phyloP scores from a whole-genome alignment of 441 rosid species.

The Euphorbia schlechtendalii region DNA sequence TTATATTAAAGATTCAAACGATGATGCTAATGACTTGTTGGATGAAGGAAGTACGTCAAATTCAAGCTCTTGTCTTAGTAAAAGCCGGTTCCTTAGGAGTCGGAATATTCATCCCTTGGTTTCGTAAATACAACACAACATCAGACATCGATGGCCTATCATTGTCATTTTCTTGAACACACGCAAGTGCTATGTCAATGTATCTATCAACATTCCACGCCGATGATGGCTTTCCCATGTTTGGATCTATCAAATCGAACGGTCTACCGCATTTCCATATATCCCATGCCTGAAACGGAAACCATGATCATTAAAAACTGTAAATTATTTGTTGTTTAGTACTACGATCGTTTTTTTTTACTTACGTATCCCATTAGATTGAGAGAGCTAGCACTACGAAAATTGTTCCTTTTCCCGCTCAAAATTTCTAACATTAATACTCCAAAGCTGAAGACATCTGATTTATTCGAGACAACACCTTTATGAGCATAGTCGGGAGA shows the following conservation, averaged over 20 bases:
- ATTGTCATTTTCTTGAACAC: not conserved
- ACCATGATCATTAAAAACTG: no score
- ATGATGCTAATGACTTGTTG: no score
- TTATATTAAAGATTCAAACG: no score
- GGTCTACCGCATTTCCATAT: constrained; percentile 5
- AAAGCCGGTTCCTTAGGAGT: not conserved
- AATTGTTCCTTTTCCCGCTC: constrained; percentile 4
- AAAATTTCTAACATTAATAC: constrained; percentile 1
- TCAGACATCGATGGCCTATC: constrained; percentile 1
- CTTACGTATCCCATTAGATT: constrained; percentile 5
- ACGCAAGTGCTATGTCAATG: not conserved
- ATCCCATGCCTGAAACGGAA: constrained; percentile 4
- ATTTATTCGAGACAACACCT: constrained; percentile 3
- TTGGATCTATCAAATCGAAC: constrained; percentile 6
- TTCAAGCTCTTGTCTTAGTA: not conserved
- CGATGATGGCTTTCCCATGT: not conserved
- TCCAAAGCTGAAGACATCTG: constrained; percentile 12
- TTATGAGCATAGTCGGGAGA: constrained; percentile 2
- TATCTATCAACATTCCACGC: not conserved
- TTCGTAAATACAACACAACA: not conserved
- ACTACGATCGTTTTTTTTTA: no score
- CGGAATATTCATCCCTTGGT: not conserved
- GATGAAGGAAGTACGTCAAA: not conserved
- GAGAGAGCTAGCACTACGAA: not conserved
- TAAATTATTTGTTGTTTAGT: no score